phyloP scores from a whole-genome alignment of 495 filamentous ascomycete species.

The Venustampulla echinocandica region DNA sequence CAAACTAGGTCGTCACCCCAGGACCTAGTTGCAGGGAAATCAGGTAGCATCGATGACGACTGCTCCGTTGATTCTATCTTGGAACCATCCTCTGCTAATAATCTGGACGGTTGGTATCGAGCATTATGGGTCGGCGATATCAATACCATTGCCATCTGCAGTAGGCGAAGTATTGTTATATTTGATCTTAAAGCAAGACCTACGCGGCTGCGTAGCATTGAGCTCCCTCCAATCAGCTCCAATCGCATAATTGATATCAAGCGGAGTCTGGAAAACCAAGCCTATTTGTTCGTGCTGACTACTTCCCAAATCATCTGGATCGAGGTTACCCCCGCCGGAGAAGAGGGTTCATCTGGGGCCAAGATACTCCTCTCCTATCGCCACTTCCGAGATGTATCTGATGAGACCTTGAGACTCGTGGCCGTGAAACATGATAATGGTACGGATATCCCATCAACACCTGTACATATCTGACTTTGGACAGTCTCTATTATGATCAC shows the following conservation, averaged over 20 bases:
- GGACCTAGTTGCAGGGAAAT: constrained; percentile 4
- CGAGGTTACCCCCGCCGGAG: constrained; percentile 19
- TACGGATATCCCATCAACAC: constrained; percentile 1
- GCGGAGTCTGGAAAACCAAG: constrained; percentile 34
- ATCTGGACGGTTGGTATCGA: constrained; percentile 40
- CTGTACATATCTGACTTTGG: constrained; percentile 9
- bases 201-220: constrained; percentile 30
- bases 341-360: constrained; percentile 1
- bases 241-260: constrained; percentile 47
- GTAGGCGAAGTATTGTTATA: constrained; percentile 32
- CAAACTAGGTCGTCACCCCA: not conserved
- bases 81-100: constrained; percentile 16
- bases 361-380: constrained; percentile 28
- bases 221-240: constrained; percentile 18
- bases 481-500: constrained; percentile 17
- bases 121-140: constrained; percentile 41
- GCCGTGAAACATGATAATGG: constrained; percentile 7
- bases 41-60: constrained; percentile 18
- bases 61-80: constrained; percentile 12
- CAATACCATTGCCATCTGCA: constrained; percentile 38
- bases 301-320: constrained; percentile 33
- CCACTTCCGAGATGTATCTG: constrained; percentile 36
- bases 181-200: constrained; percentile 15
- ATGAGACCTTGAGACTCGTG: constrained; percentile 28
- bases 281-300: constrained; percentile 50